Conservation (phyloP, 1,284 basidiomycete genomes). For the Trichosporon coremiiforme region DNA sequence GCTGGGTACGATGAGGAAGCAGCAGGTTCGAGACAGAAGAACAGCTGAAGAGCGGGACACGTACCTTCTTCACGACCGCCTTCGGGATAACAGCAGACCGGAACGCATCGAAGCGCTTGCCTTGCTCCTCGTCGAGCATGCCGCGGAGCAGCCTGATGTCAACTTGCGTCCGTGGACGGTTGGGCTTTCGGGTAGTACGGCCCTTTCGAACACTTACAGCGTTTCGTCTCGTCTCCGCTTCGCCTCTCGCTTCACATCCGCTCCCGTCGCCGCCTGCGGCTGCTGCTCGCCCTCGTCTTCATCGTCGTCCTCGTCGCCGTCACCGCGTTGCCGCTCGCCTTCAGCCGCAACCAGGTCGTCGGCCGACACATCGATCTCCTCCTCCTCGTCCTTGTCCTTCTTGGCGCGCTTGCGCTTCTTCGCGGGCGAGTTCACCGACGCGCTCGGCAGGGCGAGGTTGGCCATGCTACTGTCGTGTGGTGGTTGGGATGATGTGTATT, state of each 20-base stretch:
- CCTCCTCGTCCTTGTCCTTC: constrained; percentile 30
- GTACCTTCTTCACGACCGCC: constrained; percentile 45
- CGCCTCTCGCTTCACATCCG: constrained; percentile 29
- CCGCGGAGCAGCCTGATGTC: constrained; percentile 40
- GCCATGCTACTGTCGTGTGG: constrained; percentile 24
- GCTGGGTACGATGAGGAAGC: too few species aligned
- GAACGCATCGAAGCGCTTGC: constrained; percentile 50
- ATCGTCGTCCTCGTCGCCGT: constrained; percentile 35
- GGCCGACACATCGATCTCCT: constrained; percentile 32
- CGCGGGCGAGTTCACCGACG: constrained; percentile 22
- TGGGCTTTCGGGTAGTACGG: too few species aligned
- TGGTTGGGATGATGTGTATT: neutral
- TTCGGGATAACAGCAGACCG: constrained; percentile 41
- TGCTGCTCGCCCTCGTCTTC: constrained; percentile 29
- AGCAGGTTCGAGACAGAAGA: too few species aligned
- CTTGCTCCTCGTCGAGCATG: constrained; percentile 46
- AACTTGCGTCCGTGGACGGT: neutral
- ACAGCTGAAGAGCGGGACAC: neutral
- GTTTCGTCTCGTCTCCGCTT: constrained; percentile 28
- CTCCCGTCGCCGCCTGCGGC: constrained; percentile 13
- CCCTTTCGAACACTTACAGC: too few species aligned
- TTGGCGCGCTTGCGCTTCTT: constrained; percentile 33
- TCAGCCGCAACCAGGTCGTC: constrained; percentile 34
- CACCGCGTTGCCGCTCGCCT: constrained; percentile 20
- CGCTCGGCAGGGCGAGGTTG: constrained; percentile 27